Percentiles rank a stretch among this genome's conserved stretches.
These are phyloP conservation scores for Fusarium sp. DNA, from an alignment of 2,329 filamentous ascomycete species.

Conservation along the genomic window DNA sequence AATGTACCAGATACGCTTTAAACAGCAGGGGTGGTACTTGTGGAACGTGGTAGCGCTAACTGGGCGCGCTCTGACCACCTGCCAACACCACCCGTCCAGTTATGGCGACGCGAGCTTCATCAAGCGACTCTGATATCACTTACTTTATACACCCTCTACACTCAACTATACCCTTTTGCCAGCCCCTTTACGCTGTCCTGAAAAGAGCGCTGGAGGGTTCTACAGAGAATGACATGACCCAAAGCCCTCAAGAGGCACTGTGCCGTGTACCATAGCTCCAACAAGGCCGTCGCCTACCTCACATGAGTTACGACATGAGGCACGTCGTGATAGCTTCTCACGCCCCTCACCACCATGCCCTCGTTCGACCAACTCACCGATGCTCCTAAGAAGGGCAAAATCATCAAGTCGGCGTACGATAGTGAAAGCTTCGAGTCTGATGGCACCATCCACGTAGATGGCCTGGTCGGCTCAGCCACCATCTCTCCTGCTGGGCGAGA, in stretches of 20 bases:
- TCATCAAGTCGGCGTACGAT: constrained; percentile 77
- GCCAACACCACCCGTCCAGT: constrained; percentile 10
- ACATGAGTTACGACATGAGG: constrained; percentile 40
- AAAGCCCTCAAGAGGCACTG: constrained; percentile 25
- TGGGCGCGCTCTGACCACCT: constrained; percentile 30
- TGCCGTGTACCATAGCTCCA: constrained; percentile 20
- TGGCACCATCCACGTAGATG: constrained; percentile 84
- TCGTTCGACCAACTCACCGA: constrained; percentile 59
- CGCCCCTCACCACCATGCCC: constrained; percentile 56
- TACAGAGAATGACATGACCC: constrained; percentile 34
- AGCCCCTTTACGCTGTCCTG: background rate
- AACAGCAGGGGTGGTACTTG: constrained; percentile 31
- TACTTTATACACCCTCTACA: constrained; percentile 1
- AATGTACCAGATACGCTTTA: constrained; percentile 32
- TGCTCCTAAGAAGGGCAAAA: constrained; percentile 65
- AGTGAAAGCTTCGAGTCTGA: constrained; percentile 89
- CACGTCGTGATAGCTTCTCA: constrained; percentile 35
- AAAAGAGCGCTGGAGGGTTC: background rate
- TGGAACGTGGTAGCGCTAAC: constrained; percentile 3
- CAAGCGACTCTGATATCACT: constrained; percentile 22
- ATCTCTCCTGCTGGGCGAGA: constrained; percentile 93
- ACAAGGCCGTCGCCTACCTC: constrained; percentile 9
- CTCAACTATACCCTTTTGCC: constrained; percentile 1
- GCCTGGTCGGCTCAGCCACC: constrained; percentile 86
- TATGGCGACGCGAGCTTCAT: constrained; percentile 26